These are phyloP conservation scores for Debaryomyces udenii DNA, from an alignment of 1,139 yeast genomes.

Conservation along the genomic window DNA sequence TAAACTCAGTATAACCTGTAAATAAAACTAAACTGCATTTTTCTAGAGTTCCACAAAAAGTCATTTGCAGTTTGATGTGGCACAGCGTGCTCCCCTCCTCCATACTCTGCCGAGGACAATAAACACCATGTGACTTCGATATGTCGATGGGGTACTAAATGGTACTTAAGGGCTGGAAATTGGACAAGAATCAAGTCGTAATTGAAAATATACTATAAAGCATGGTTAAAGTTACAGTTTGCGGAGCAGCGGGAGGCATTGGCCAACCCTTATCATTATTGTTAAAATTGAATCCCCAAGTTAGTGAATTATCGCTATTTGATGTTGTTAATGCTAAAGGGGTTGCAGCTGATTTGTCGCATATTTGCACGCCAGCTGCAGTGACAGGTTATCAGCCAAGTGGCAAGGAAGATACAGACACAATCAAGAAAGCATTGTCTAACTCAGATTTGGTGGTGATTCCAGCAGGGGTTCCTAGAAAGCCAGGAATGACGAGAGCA, in stretches of 20 bases:
- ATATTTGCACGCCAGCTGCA: conserved; percentile 62
- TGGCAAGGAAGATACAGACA: conserved; percentile 49
- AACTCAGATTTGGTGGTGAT: conserved; percentile 64
- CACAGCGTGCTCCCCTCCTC: neutral
- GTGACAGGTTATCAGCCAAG: conserved; percentile 61
- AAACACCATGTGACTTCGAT: conserved; percentile 8
- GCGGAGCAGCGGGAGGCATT: conserved; percentile 83
- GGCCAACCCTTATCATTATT: conserved; percentile 76
- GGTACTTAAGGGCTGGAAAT: conserved; percentile 1
- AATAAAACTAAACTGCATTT: no score
- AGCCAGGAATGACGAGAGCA: conserved; percentile 81
- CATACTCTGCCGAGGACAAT: conserved; percentile 3
- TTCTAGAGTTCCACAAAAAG: no score
- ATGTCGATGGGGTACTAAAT: conserved; percentile 6
- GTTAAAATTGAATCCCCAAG: conserved; percentile 57
- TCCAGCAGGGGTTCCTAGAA: conserved; percentile 85
- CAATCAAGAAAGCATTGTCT: conserved; percentile 52
- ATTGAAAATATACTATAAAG: conserved; percentile 3
- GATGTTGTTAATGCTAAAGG: conserved; percentile 73
- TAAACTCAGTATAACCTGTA: no score
- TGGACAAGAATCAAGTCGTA: neutral
- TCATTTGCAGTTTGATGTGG: no score
- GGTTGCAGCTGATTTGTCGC: conserved; percentile 75
- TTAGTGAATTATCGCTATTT: conserved; percentile 59
- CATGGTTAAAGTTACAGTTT: conserved; percentile 70